Conservation (phyloP, 2,329 filamentous ascomycete genomes). For the Calonectria pauciramosa region DNA sequence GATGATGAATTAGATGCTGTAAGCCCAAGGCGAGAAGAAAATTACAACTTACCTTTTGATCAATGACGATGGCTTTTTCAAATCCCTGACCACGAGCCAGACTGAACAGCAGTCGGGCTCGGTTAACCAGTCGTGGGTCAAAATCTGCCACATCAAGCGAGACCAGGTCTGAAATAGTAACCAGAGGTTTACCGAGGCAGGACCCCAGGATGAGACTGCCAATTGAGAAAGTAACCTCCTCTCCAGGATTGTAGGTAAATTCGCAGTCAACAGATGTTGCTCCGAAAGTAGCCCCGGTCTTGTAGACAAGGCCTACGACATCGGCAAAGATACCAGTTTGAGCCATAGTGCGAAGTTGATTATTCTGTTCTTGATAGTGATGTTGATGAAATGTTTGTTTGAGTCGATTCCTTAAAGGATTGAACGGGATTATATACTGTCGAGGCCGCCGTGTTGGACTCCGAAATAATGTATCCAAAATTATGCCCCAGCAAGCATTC, state of each 20-base stretch:
- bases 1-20: neutral
- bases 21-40: neutral
- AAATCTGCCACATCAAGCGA: neutral
- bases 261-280: neutral
- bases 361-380: neutral
- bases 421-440: neutral
- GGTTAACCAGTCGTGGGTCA: neutral
- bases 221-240: neutral
- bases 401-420: neutral
- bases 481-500: no score
- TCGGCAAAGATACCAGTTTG: neutral
- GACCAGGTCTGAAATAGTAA: neutral
- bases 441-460: neutral
- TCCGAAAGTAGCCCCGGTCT: neutral
- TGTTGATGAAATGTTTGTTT: neutral
- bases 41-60: neutral
- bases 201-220: neutral
- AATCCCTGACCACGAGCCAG: neutral
- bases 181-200: neutral
- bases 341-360: neutral
- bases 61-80: neutral
- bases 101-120: neutral
- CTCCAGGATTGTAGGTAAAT: neutral
- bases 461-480: neutral
- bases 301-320: neutral